Percentiles rank a stretch among this genome's conserved stretches.
phyloP scores from a whole-genome alignment of 768 basidiomycete species.

The Suillus brevipes region DNA sequence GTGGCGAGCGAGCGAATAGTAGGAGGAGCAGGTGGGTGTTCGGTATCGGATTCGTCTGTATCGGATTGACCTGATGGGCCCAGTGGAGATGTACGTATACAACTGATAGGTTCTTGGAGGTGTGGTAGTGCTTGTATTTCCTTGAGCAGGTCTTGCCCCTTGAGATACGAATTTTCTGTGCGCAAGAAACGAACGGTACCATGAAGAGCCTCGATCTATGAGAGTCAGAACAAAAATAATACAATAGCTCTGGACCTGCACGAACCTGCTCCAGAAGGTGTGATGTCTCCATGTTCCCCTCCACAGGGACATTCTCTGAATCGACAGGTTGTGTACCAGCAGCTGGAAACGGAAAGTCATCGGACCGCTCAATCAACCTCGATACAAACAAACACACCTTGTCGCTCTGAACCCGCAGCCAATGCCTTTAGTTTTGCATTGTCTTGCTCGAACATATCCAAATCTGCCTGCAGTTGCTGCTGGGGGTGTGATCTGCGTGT shows the following conservation, averaged over 20 bases:
- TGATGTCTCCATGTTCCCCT: slow-evolving; percentile 84
- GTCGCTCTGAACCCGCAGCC: slow-evolving; percentile 66
- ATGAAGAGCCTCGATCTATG: slow-evolving; percentile 85
- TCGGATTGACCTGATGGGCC: slow-evolving; percentile 68
- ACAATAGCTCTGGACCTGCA: neutral
- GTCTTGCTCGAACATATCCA: slow-evolving; percentile 86
- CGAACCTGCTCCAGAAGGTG: slow-evolving; percentile 85
- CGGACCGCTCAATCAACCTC: neutral
- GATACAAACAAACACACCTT: slow-evolving; percentile 47
- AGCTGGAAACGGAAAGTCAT: slow-evolving; percentile 26
- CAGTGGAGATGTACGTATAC: slow-evolving; percentile 64
- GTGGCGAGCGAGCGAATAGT: slow-evolving; percentile 70
- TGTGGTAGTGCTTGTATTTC: slow-evolving; percentile 76
- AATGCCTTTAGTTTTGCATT: slow-evolving; percentile 77
- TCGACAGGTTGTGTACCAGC: slow-evolving; percentile 54
- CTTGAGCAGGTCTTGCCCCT: slow-evolving; percentile 84
- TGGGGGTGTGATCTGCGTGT: too few relatives aligned
- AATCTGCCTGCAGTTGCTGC: slow-evolving; percentile 81
- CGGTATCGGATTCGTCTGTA: slow-evolving; percentile 61
- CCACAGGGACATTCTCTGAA: slow-evolving; percentile 62
- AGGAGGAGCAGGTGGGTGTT: slow-evolving; percentile 40
- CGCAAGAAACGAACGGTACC: slow-evolving; percentile 92
- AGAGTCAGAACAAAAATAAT: slow-evolving; percentile 13
- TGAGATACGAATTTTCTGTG: slow-evolving; percentile 90
- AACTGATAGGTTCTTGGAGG: slow-evolving; percentile 48